These are phyloP conservation scores for Paecilomyces fulvus DNA, from an alignment of 2,329 filamentous ascomycete genomes.

Conservation along the genomic window DNA sequence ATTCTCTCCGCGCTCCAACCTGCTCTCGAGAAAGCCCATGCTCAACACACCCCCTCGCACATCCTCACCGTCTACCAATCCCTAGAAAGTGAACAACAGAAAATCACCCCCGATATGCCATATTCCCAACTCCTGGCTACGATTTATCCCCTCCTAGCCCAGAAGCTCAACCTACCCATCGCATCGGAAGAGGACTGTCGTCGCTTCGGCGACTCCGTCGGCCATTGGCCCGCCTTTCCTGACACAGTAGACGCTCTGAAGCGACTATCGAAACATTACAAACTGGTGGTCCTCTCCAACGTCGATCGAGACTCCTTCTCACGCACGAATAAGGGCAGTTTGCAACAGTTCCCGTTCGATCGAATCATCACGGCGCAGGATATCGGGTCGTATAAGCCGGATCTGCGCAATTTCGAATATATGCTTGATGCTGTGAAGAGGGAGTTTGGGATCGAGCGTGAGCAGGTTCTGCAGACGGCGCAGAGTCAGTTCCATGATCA, in stretches of 20 bases:
- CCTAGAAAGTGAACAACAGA: slow-evolving; percentile 44
- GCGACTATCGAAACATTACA: slow-evolving; percentile 40
- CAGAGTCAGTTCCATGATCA: slow-evolving; percentile 62
- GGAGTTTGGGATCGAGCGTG: slow-evolving; percentile 50
- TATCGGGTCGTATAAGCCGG: slow-evolving; percentile 64
- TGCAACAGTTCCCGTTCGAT: slow-evolving; percentile 45
- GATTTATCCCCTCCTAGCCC: slow-evolving; percentile 29
- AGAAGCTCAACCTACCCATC: slow-evolving; percentile 17
- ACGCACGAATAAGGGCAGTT: slow-evolving; percentile 38
- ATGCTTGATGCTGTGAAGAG: slow-evolving; percentile 47
- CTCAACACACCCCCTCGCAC: slow-evolving; percentile 29
- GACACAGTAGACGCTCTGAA: slow-evolving; percentile 49
- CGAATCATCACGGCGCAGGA: slow-evolving; percentile 61
- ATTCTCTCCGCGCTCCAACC: slow-evolving; percentile 46
- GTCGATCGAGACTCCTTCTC: slow-evolving; percentile 47
- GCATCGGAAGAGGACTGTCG: slow-evolving; percentile 26
- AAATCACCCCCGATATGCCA: slow-evolving; percentile 45
- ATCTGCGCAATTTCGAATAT: slow-evolving; percentile 56
- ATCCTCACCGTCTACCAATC: slow-evolving; percentile 38
- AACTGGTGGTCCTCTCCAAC: slow-evolving; percentile 51
- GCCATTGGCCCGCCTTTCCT: slow-evolving; percentile 47
- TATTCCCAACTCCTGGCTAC: slow-evolving; percentile 54
- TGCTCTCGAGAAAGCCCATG: slow-evolving; percentile 32
- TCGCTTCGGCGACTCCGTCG: slow-evolving; percentile 42
- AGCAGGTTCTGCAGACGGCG: slow-evolving; percentile 58